phyloP scores from a whole-genome alignment of 208 protist species.

The Endotrypanum monterogeii region DNA sequence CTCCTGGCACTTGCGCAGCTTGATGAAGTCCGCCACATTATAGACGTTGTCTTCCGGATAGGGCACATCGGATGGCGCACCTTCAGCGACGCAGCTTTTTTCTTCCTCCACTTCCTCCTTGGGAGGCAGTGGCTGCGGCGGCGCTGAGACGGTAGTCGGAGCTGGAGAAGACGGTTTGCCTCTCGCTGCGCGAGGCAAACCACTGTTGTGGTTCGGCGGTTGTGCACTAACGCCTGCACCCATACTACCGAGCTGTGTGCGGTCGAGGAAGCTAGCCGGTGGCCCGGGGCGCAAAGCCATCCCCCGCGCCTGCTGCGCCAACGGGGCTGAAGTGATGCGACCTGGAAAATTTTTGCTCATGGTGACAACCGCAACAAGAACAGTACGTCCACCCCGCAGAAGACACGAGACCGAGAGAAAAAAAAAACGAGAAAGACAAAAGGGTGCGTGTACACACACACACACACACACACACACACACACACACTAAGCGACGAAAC shows the following conservation, averaged over 20 bases:
- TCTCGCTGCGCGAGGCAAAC: constrained; percentile 21
- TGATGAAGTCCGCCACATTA: constrained; percentile 52
- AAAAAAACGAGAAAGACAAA: not conserved
- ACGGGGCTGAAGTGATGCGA: constrained; percentile 24
- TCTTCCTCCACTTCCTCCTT: constrained; percentile 3
- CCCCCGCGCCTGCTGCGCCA: constrained; percentile 19
- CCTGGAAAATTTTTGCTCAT: constrained; percentile 21
- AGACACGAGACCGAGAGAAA: not conserved
- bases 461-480: not conserved
- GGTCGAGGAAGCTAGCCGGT: not conserved
- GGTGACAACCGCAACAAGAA: not conserved
- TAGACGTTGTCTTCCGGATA: constrained; percentile 78
- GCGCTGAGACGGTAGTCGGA: not conserved
- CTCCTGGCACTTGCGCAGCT: constrained; percentile 40
- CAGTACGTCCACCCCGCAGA: too few relatives aligned
- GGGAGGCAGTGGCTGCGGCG: not conserved
- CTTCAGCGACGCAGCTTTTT: not conserved
- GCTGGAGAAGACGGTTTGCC: not conserved
- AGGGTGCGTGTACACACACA: not conserved
- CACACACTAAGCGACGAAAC: not conserved
- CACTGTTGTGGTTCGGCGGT: constrained; percentile 13
- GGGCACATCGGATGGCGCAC: constrained; percentile 17
- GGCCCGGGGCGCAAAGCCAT: constrained; percentile 9
- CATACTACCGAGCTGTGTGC: not conserved
- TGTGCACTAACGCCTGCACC: not conserved